Base-by-base conservation (phyloP, 1,284 basidiomycete genomes). In the Moesziomyces parantarcticus region DNA sequence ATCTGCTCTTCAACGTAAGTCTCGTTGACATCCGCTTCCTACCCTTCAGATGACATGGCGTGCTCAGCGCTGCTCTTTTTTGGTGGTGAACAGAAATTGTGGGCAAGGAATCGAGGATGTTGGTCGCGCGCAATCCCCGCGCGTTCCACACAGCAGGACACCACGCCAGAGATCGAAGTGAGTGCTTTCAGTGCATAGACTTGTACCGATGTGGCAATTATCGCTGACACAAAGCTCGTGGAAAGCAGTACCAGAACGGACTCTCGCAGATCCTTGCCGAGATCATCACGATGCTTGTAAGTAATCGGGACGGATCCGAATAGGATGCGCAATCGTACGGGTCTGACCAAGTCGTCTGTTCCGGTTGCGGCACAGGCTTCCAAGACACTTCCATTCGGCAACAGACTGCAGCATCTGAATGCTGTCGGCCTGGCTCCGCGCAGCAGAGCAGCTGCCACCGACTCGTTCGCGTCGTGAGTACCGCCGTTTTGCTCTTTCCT, bases 181-280 rank as follows among this genome's bases (percentile, higher is more conserved):
- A 50, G 54, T 57, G 36, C 36, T 16, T 7, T 10, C 14, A 3
- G 11, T 3, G 29, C 13, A 32, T 32, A 13, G 11, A 32, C 29
- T 32, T 32, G 29, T 13, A 18, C 36, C 7, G 7, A n/a, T n/a
- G n/a, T 13, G 36, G 16, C 5, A 39, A 14, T 39, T 16, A 6
- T 14, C 36, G 16, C 36, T 39, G 11, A 39, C 36, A 14, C 18
- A 18, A 39, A 2, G 18, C 14, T 39, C 2, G 36, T 5, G 18
- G 14, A 39, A 18, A n/a, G 8, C 50, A 63, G 61, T 58, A 62
- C 22, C 47, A 55, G 40, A 26, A 48, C 20, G 65, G 65, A 13
- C 65, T 68, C 13, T 58, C 55, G 8, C 58, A 62, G 23, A 61
- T 68, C 13, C 39, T 68, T 13, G 47, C 23, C 11, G 39, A 29